These are phyloP conservation scores for Fonsecaea nubica DNA, from an alignment of 2,329 filamentous ascomycete species.

Conservation along the genomic window DNA sequence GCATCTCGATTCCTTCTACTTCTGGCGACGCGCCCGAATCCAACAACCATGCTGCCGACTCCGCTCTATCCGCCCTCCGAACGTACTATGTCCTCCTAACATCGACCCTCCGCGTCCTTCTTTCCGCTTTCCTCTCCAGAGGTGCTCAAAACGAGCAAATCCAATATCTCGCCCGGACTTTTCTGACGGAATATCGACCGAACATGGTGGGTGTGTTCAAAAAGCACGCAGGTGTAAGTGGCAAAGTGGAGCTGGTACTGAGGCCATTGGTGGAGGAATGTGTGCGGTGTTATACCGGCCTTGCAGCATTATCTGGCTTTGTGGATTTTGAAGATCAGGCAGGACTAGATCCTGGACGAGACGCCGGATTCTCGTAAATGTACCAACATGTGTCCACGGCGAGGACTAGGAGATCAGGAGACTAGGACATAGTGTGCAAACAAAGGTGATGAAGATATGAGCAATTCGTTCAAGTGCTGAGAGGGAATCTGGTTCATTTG, in stretches of 20 bases:
- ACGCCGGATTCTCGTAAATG: constrained; percentile 22
- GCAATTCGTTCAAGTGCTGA: background rate
- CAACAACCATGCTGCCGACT: constrained; percentile 10
- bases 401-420: background rate
- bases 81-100: constrained; percentile 86
- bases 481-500: background rate
- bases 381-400: background rate
- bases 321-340: constrained; percentile 35
- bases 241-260: constrained; percentile 43
- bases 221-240: constrained; percentile 78
- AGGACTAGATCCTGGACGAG: constrained; percentile 19
- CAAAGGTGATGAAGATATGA: background rate
- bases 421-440: background rate
- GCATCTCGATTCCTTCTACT: constrained; percentile 58
- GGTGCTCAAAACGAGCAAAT: constrained; percentile 79
- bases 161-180: constrained; percentile 75
- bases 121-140: constrained; percentile 78
- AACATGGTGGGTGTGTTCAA: constrained; percentile 91
- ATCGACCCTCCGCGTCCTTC: constrained; percentile 79
- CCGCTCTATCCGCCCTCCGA: constrained; percentile 70
- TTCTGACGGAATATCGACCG: constrained; percentile 81
- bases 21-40: constrained; percentile 1
- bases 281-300: constrained; percentile 37
- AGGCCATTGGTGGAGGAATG: constrained; percentile 34
- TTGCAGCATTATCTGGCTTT: constrained; percentile 35